Evolutionary conservation across 805 yeast species (phyloP), one percentile per base, ranked within the genome.

Genomic region (Monosporozyma aerobia): DNA sequence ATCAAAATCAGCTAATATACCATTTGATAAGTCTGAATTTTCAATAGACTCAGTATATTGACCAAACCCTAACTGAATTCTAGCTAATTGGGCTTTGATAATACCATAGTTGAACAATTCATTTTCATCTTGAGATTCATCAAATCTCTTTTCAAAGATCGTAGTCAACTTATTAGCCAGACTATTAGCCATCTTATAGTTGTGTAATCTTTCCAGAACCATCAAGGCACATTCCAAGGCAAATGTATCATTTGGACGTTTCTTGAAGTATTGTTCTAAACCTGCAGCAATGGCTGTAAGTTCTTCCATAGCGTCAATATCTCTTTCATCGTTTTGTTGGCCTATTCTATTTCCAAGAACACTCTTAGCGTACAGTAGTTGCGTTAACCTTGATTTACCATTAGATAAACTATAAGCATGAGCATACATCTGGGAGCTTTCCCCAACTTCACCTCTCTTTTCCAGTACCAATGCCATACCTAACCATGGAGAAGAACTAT

Each of bases 321-420:
- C 80, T 63, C 80, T 67, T 54, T 81, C 74, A 66, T 79, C 77
- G 64, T 73, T 64, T 47, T 68, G 66, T 4, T 67, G 60, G 3
- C 75, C 73, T 33, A 76, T 71, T 48, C 79, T 66, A 56, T 76
- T 74, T 60, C 72, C 63, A 45, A 83, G 67, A 51, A 85, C 72
- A 47, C 79, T 77, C 47, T 77, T 67, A 0, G 92, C 95, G 67
- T 85, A 87, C 29, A 89, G 72, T 47, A 88, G 63, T 65, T 86
- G 88, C 0, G 94, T 82, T 41, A 81, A 67, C 25, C 85, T 80
- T 44, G 83, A 79, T 44, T 77, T 73, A 1, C 96, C 96, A 62
- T 83, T 83, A 1, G 97, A 81, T 48, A 92, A 70, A 11, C 82
- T 77, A 59, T 78, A 86, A 0, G 96, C 87, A 68, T 94, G 97